Conservation (phyloP, 148 eudicot genomes). For the Fagopyrum esculentum region DNA sequence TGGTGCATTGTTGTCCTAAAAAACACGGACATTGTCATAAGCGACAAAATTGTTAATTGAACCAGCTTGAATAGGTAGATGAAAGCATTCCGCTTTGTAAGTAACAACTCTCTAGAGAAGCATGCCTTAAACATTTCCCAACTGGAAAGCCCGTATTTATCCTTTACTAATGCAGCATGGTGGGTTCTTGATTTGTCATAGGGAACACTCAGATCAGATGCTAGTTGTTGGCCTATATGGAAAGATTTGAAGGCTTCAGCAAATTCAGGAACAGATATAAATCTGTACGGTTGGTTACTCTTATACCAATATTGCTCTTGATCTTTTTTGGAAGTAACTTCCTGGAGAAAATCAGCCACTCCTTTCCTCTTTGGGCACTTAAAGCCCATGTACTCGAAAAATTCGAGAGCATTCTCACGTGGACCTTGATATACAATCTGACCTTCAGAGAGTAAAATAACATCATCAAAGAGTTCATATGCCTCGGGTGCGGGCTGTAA, state of each 20-base stretch:
- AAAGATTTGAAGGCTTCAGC: slow-evolving; percentile 42
- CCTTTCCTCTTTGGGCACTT: slow-evolving; percentile 76
- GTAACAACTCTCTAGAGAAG: slow-evolving; percentile 67
- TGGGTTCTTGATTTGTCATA: slow-evolving; percentile 55
- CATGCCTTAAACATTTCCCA: slow-evolving; percentile 55
- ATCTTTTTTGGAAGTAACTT: slow-evolving; percentile 73
- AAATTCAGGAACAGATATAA: slow-evolving; percentile 44
- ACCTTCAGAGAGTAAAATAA: slow-evolving; percentile 70
- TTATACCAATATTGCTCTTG: slow-evolving; percentile 70
- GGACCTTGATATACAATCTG: slow-evolving; percentile 80
- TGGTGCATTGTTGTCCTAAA: slow-evolving; percentile 59
- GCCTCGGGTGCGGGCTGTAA: slow-evolving; percentile 80
- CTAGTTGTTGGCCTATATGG: slow-evolving; percentile 36
- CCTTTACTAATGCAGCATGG: slow-evolving; percentile 49
- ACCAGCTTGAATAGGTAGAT: slow-evolving; percentile 58
- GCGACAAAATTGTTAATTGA: slow-evolving; percentile 66
- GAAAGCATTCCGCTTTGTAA: slow-evolving; percentile 60
- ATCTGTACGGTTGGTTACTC: slow-evolving; percentile 35
- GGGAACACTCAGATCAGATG: slow-evolving; percentile 40
- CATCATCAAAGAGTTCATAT: slow-evolving; percentile 60
- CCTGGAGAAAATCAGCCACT: slow-evolving; percentile 82
- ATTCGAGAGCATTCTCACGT: slow-evolving; percentile 45
- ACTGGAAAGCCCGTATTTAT: slow-evolving; percentile 56
- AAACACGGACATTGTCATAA: slow-evolving; percentile 48
- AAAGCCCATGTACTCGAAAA: slow-evolving; percentile 60